Percentiles rank a stretch among this genome's conserved stretches.
Evolutionary conservation across 768 basidiomycete genomes (phyloP).

Genomic region (Suillus americanus): DNA sequence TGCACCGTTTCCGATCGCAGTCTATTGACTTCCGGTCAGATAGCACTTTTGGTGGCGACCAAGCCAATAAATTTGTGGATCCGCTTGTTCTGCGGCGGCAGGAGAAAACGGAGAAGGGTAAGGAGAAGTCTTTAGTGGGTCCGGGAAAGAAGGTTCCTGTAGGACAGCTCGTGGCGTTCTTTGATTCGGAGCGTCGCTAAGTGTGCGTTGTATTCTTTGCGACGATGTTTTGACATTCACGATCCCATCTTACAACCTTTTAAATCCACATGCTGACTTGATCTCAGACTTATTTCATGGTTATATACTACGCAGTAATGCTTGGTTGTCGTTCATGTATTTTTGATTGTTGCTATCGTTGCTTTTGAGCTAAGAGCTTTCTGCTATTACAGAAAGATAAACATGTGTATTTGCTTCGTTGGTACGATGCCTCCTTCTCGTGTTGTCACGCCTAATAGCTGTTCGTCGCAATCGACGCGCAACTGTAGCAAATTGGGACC

Average conservation of each 20-base stretch:
- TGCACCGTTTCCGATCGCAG: slow-evolving; percentile 37
- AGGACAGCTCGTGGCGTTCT: slow-evolving; percentile 82
- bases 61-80: slow-evolving; percentile 62
- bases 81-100: slow-evolving; percentile 71
- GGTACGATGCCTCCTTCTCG: neutral
- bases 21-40: slow-evolving; percentile 35
- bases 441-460: neutral
- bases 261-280: neutral
- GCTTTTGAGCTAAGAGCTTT: neutral
- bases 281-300: slow-evolving; percentile 5
- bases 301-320: slow-evolving; percentile 1
- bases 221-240: neutral
- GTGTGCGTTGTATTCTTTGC: neutral
- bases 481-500: no score
- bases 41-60: slow-evolving; percentile 16
- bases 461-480: neutral
- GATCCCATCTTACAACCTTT: neutral
- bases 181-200: slow-evolving; percentile 45
- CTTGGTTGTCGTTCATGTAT: slow-evolving; percentile 5
- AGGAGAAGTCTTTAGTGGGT: slow-evolving; percentile 37
- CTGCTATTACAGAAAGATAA: no score
- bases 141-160: slow-evolving; percentile 65
- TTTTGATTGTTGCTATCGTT: slow-evolving; percentile 7
- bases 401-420: neutral
- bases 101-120: slow-evolving; percentile 43